phyloP scores from a whole-genome alignment of 176 grass and related monocot species.

The Alopecurus myosuroides region DNA sequence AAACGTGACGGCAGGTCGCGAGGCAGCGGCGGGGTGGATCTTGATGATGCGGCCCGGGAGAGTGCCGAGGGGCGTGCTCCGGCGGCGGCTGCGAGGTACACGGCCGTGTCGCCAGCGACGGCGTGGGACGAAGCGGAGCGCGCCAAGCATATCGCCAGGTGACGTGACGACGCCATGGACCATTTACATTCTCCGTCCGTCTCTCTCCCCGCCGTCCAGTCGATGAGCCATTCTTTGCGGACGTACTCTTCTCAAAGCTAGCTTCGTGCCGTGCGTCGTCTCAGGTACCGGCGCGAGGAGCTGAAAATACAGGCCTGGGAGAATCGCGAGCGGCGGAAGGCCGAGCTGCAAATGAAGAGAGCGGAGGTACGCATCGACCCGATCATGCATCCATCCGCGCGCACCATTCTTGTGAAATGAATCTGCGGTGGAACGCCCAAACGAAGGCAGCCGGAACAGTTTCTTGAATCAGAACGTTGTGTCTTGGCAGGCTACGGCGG shows the following conservation, averaged over 20 bases:
- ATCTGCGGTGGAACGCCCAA: neutral
- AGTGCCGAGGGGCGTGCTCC: neutral
- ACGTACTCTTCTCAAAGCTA: neutral
- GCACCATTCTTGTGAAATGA: neutral
- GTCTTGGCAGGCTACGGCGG: conserved; percentile 53
- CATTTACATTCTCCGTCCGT: too few species aligned
- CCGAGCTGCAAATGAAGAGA: conserved; percentile 69
- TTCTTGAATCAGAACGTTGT: neutral
- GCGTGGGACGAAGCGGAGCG: conserved; percentile 81
- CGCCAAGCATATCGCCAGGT: conserved; percentile 88
- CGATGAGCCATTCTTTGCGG: neutral
- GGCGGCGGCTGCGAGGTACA: neutral
- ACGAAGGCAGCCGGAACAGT: neutral
- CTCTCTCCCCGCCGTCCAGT: neutral
- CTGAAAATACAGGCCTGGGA: conserved; percentile 88
- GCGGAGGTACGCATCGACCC: conserved; percentile 43
- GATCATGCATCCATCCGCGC: neutral
- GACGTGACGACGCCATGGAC: neutral
- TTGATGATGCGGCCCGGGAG: neutral
- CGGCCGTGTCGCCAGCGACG: conserved; percentile 48
- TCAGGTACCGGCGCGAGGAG: conserved; percentile 78
- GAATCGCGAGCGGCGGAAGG: conserved; percentile 69
- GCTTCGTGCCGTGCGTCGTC: neutral
- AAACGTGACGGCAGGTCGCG: neutral
- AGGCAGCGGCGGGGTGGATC: neutral